Evolutionary conservation across 257 asterid genomes (phyloP).

Genomic region (Solanum arcanum): DNA sequence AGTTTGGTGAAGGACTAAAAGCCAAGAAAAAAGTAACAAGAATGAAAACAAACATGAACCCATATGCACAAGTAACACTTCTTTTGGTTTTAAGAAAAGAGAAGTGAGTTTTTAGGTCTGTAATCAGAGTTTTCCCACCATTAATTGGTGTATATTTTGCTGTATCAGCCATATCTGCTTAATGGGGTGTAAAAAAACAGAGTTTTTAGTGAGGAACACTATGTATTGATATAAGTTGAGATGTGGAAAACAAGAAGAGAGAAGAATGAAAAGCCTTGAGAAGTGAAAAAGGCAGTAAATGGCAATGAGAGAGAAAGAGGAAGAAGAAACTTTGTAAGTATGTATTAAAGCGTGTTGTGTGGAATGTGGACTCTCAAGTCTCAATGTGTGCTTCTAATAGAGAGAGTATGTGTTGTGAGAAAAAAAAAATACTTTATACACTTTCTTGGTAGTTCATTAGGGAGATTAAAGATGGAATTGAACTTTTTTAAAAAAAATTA

Average conservation of each 20-base stretch:
- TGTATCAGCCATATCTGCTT: slow-evolving; percentile 42
- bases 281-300: background rate
- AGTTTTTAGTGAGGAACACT: background rate
- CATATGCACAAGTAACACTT: slow-evolving; percentile 43
- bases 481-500: background rate
- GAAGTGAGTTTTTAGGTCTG: slow-evolving; percentile 51
- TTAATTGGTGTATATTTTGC: slow-evolving; percentile 52
- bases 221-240: background rate
- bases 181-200: background rate
- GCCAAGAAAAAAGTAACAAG: slow-evolving; percentile 65
- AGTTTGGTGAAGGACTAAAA: slow-evolving; percentile 55
- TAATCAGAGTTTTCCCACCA: slow-evolving; percentile 31
- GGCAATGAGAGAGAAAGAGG: background rate
- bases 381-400: background rate
- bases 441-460: no score
- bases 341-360: background rate
- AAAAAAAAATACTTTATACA: no score
- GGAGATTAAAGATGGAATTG: background rate
- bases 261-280: background rate
- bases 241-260: background rate
- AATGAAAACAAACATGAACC: slow-evolving; percentile 41
- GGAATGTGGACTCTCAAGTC: background rate
- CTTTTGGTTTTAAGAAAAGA: slow-evolving; percentile 30
- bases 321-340: background rate
- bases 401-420: no score